Percentiles rank a stretch among this genome's conserved stretches.
These are phyloP conservation scores for Arthrobotrys sinensis DNA, from an alignment of 2,329 filamentous ascomycete genomes.

Conservation along the genomic window DNA sequence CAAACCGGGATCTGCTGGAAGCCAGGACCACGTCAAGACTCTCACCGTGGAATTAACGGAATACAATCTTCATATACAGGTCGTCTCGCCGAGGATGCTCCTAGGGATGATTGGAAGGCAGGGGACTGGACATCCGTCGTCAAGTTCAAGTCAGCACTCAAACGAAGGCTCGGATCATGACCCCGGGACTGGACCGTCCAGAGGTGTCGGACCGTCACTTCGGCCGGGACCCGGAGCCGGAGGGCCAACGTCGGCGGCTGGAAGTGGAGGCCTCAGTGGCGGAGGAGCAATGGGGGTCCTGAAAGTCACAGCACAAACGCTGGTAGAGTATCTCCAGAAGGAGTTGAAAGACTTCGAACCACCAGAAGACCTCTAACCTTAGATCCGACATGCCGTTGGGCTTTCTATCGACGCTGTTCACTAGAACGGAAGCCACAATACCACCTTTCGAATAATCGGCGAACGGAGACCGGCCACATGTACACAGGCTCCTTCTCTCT, in stretches of 20 bases:
- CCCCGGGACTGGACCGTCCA: slow-evolving; percentile 51
- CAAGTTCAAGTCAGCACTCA: slow-evolving; percentile 63
- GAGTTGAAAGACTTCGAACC: slow-evolving; percentile 64
- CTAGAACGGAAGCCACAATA: not conserved
- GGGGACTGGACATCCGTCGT: slow-evolving; percentile 61
- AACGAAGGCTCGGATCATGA: slow-evolving; percentile 61
- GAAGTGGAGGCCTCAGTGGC: slow-evolving; percentile 56
- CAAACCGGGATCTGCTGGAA: slow-evolving; percentile 10
- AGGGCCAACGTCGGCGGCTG: slow-evolving; percentile 50
- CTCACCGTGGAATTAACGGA: slow-evolving; percentile 64
- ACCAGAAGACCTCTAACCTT: slow-evolving; percentile 61
- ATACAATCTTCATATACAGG: slow-evolving; percentile 64
- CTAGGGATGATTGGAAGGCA: slow-evolving; percentile 64
- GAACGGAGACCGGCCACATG: not conserved
- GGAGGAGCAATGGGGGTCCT: slow-evolving; percentile 63
- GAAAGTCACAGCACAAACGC: slow-evolving; percentile 64
- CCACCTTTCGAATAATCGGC: not conserved
- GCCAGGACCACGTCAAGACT: slow-evolving; percentile 61
- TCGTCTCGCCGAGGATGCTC: slow-evolving; percentile 63
- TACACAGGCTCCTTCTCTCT: not conserved
- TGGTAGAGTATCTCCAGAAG: slow-evolving; percentile 64
- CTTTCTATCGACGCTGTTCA: not conserved
- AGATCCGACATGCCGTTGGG: not conserved
- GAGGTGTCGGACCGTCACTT: slow-evolving; percentile 46
- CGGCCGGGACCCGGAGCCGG: slow-evolving; percentile 33